phyloP scores from a whole-genome alignment of 1,284 basidiomycete genomes.

The Sporisorium reilianum region DNA sequence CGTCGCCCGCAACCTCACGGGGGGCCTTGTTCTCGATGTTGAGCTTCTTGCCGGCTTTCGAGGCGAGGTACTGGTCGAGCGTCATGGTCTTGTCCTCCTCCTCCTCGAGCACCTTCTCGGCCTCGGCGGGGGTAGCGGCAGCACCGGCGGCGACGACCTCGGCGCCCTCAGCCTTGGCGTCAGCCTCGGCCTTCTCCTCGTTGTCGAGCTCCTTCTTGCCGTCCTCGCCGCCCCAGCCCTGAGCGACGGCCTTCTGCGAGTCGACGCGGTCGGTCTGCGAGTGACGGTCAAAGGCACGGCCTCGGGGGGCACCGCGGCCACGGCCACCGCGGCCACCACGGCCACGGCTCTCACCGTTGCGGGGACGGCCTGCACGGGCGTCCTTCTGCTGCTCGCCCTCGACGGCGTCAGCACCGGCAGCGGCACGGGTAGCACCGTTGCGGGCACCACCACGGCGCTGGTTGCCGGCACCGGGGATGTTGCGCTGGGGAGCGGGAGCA shows the following conservation, averaged over 20 bases:
- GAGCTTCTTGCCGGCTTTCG: slow-evolving; percentile 73
- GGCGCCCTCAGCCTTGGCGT: slow-evolving; percentile 62
- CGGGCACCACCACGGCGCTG: slow-evolving; percentile 50
- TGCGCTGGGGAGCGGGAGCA: slow-evolving; percentile 51
- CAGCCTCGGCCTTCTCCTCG: slow-evolving; percentile 76
- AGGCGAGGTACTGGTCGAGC: slow-evolving; percentile 81
- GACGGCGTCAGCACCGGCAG: slow-evolving; percentile 40
- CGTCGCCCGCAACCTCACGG: slow-evolving; percentile 51
- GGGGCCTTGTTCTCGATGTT: slow-evolving; percentile 57
- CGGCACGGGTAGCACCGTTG: slow-evolving; percentile 52
- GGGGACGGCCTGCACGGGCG: slow-evolving; percentile 39
- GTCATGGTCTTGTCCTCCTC: slow-evolving; percentile 94
- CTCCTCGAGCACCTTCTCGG: slow-evolving; percentile 74
- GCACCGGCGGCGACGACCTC: slow-evolving; percentile 66
- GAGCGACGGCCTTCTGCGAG: slow-evolving; percentile 89
- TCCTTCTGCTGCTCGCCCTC: slow-evolving; percentile 52
- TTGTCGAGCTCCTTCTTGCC: slow-evolving; percentile 80
- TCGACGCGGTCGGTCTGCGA: slow-evolving; percentile 82
- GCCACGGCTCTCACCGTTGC: slow-evolving; percentile 64
- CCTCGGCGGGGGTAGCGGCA: slow-evolving; percentile 60
- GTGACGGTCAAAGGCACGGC: slow-evolving; percentile 83
- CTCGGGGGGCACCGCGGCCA: slow-evolving; percentile 74
- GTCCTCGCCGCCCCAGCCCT: slow-evolving; percentile 91
- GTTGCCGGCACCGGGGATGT: slow-evolving; percentile 63
- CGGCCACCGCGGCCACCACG: slow-evolving; percentile 72